Evolutionary conservation across 257 asterid species (phyloP), one percentile per base, ranked within the genome.

Genomic region (Buddleja alternifolia): DNA sequence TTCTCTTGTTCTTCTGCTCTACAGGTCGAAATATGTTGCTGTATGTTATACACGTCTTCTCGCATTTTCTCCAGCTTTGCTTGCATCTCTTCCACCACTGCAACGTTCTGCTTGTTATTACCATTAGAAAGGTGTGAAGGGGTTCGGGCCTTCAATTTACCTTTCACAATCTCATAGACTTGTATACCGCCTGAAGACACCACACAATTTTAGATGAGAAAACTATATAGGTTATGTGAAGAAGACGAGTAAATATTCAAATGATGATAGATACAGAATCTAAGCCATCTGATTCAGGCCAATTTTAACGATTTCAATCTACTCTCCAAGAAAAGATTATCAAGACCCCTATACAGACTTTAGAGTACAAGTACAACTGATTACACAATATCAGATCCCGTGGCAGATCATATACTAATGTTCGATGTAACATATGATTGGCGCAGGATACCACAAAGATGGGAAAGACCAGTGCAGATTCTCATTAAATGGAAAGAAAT

Each of bases 51-150:
- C 79, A 74, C 59, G 46, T 81, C 88, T 55, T 78, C 80, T 59
- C 72, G 83, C 83, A 82, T 51, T 66, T 80, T 87, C 80, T 80
- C 87, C 82, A 80, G 82, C 60, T 73, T 84, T 29, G 87, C 91
- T 73, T 77, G 90, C 84, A 83, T 80, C 80, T 82, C 90, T 67
- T 85, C 90, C 82, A 70, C 75, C 72, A 82, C 42, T 36, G 60
- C 70, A 37, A 61, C 67, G 66, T 74, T 74, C 37, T 80, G 78
- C 47, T 74, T 74, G 77, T 74, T 71, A 52, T 68, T 52, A 36
- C 76, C 73, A 12, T 50, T 50, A 5, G 70, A 36, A 15, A 60
- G 72, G 57, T 21, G 69, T 11, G 87, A 73, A 53, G 77, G 63
- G 14, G 75, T 70, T 29, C 56, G 52, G 2, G 73, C 84, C 78